Conservation (phyloP, 2,329 filamentous ascomycete species). For the Calonectria naviculata region DNA sequence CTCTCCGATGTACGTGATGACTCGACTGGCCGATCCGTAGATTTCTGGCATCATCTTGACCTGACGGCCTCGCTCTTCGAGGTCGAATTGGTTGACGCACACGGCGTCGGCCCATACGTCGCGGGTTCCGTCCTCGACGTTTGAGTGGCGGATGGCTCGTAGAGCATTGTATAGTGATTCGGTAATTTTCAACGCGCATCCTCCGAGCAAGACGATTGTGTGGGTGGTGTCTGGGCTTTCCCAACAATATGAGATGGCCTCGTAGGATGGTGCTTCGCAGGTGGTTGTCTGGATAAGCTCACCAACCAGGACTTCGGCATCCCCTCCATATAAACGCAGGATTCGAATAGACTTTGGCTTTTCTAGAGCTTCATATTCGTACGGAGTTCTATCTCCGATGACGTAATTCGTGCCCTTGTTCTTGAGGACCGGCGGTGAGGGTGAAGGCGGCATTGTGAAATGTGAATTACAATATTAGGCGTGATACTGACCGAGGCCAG, state of each 20-base stretch:
- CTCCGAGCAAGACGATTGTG: not conserved
- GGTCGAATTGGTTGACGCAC: conserved; percentile 9
- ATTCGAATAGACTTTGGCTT: not conserved
- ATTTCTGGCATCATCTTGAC: conserved; percentile 12
- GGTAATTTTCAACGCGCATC: not conserved
- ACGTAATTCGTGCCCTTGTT: not conserved
- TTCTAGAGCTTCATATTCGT: not conserved
- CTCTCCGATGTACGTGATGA: conserved; percentile 16
- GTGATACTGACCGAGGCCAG: not conserved
- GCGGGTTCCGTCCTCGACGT: not conserved
- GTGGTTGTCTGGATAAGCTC: conserved; percentile 9
- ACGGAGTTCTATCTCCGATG: conserved; percentile 1
- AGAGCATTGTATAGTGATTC: conserved; percentile 13
- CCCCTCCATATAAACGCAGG: conserved; percentile 4
- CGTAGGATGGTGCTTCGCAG: not conserved
- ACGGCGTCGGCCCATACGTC: conserved; percentile 10
- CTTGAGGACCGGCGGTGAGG: not conserved
- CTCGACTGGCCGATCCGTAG: not conserved
- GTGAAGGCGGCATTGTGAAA: not conserved
- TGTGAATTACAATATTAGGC: not conserved
- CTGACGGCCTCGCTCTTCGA: conserved; percentile 3
- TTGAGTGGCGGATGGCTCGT: conserved; percentile 5
- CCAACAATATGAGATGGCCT: conserved; percentile 17
- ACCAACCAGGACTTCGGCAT: not conserved
- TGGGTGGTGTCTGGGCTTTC: not conserved